These are phyloP conservation scores for Candida arabinofermentans DNA, from an alignment of 805 yeast genomes.

Conservation along the genomic window DNA sequence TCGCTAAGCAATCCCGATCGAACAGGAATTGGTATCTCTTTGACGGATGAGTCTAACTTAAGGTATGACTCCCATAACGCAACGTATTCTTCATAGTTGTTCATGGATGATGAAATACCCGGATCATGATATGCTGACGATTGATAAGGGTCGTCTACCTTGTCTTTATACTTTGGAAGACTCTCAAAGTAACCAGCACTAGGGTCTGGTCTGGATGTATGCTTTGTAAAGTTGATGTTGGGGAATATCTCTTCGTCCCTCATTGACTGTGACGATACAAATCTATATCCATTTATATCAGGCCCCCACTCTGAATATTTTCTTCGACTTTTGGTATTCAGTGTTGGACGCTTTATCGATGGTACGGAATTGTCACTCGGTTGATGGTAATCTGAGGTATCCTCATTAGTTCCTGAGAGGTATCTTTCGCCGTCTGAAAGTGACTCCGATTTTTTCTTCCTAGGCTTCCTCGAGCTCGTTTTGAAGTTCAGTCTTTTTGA, in stretches of 20 bases:
- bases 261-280: conserved; percentile 31
- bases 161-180: conserved; percentile 1
- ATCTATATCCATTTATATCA: conserved; percentile 38
- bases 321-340: neutral
- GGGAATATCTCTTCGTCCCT: conserved; percentile 5
- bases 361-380: too few relatives aligned
- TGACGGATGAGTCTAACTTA: conserved; percentile 1
- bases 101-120: neutral
- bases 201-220: conserved; percentile 9
- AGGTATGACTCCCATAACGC: conserved; percentile 24
- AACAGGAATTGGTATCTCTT: conserved; percentile 20
- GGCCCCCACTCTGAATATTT: conserved; percentile 32
- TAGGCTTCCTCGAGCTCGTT: neutral
- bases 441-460: neutral
- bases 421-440: neutral
- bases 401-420: too few relatives aligned
- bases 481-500: neutral
- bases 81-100: conserved; percentile 21
- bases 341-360: too few relatives aligned
- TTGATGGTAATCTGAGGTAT: too few relatives aligned
- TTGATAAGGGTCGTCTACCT: neutral
- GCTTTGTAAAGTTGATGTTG: conserved; percentile 11
- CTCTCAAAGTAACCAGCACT: conserved; percentile 8
- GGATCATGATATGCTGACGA: too few relatives aligned
- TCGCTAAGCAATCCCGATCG: conserved; percentile 9